Evolutionary conservation across 495 filamentous ascomycete genomes (phyloP).

Genomic region (Letharia columbiana): DNA sequence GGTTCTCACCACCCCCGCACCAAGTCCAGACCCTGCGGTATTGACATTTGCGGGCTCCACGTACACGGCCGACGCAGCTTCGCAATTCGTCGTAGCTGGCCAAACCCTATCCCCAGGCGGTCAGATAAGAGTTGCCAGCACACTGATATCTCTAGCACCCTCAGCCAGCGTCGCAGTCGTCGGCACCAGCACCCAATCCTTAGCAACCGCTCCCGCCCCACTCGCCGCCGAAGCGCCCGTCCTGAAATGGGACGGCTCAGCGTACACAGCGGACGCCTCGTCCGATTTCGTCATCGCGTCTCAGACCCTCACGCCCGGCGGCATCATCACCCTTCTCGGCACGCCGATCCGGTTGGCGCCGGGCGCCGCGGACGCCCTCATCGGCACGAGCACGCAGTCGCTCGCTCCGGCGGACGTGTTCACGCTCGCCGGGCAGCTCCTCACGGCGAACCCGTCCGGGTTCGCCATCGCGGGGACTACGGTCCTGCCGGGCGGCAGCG

Average conservation of each 20-base stretch:
- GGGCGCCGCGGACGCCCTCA: constrained; percentile 2
- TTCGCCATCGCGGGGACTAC: constrained; percentile 13
- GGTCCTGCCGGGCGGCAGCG: constrained; percentile 10
- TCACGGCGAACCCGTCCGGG: constrained; percentile 15
- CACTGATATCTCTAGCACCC: constrained; percentile 4
- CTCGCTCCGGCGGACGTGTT: constrained; percentile 1
- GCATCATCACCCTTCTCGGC: constrained; percentile 8
- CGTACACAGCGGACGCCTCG: constrained; percentile 10
- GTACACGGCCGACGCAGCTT: constrained; percentile 2
- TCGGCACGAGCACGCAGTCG: constrained; percentile 5
- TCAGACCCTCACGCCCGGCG: constrained; percentile 13
- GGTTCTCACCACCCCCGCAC: neutral
- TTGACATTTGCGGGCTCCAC: constrained; percentile 7
- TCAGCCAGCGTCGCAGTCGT: constrained; percentile 5
- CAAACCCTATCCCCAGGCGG: constrained; percentile 9
- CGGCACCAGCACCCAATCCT: constrained; percentile 11
- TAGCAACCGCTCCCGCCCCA: neutral
- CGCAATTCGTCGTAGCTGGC: constrained; percentile 1
- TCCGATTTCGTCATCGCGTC: constrained; percentile 17
- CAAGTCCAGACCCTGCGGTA: neutral
- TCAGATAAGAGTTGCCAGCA: constrained; percentile 9
- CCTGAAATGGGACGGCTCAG: constrained; percentile 4
- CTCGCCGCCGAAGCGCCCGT: neutral
- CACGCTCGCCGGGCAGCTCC: constrained; percentile 9
- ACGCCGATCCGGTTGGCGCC: constrained; percentile 14